Evolutionary conservation across 345 rosid genomes (phyloP).

Genomic region (Citrus mangshanensis): DNA sequence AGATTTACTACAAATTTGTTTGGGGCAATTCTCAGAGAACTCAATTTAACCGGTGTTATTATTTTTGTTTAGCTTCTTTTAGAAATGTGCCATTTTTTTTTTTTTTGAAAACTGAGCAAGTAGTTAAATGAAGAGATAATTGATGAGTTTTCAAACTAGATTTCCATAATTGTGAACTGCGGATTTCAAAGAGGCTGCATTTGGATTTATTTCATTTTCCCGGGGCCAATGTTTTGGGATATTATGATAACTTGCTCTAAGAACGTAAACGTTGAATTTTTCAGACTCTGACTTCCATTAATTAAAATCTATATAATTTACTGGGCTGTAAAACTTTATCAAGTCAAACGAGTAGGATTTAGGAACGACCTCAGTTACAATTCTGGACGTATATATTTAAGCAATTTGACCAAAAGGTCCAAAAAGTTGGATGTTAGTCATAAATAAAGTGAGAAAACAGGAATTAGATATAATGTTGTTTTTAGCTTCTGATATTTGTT

Average conservation of each 20-base stretch:
- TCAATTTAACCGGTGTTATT: neutral
- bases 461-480: neutral
- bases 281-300: neutral
- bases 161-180: neutral
- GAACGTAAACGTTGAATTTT: conserved; percentile 8
- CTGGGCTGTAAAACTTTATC: neutral
- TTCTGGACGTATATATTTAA: neutral
- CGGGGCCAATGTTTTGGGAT: neutral
- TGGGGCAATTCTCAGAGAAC: neutral
- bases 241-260: neutral
- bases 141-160: neutral
- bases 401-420: neutral
- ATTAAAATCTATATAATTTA: neutral
- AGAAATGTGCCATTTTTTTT: neutral
- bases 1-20: neutral
- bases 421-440: neutral
- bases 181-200: neutral
- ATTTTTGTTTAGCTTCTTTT: neutral
- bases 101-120: neutral
- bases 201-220: neutral
- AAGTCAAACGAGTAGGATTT: neutral
- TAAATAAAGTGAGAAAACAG: neutral
- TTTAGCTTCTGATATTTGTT: neutral
- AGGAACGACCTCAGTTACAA: neutral
- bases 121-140: neutral